phyloP scores from a whole-genome alignment of 371 early-diverging fungal genomes.

The Mortierella sp. region DNA sequence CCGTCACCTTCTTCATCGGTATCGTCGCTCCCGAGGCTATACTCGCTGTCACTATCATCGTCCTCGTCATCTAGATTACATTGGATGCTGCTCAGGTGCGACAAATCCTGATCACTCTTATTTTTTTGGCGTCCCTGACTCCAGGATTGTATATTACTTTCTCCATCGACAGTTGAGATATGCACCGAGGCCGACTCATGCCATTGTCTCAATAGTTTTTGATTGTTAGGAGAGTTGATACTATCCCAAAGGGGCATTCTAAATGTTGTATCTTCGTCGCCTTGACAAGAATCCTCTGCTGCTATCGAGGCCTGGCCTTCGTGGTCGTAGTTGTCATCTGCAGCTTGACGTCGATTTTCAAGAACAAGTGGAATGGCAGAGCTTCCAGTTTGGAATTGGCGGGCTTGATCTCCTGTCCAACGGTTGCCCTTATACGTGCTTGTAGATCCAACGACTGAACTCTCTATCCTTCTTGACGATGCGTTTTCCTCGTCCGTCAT shows the following conservation, averaged over 20 bases:
- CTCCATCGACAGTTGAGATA: conserved; percentile 22
- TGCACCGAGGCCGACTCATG: conserved; percentile 15
- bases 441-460: conserved; percentile 25
- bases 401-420: not conserved
- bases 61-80: conserved; percentile 18
- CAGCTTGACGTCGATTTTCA: not conserved
- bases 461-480: conserved; percentile 16
- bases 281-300: not conserved
- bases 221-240: conserved; percentile 38
- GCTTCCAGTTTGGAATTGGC: not conserved
- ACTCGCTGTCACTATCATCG: conserved; percentile 16
- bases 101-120: not conserved
- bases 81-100: conserved; percentile 37
- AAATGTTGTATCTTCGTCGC: conserved; percentile 10
- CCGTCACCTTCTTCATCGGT: conserved; percentile 16
- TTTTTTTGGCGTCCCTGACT: conserved; percentile 14
- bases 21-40: conserved; percentile 8
- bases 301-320: not conserved
- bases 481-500: conserved; percentile 28
- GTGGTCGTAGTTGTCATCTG: not conserved
- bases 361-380: conserved; percentile 25
- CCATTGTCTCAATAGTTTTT: conserved; percentile 28
- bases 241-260: conserved; percentile 56
- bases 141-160: conserved; percentile 14
- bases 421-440: conserved; percentile 30